Evolutionary conservation across 345 rosid genomes (phyloP).

Genomic region (Arabidopsis suecica): DNA sequence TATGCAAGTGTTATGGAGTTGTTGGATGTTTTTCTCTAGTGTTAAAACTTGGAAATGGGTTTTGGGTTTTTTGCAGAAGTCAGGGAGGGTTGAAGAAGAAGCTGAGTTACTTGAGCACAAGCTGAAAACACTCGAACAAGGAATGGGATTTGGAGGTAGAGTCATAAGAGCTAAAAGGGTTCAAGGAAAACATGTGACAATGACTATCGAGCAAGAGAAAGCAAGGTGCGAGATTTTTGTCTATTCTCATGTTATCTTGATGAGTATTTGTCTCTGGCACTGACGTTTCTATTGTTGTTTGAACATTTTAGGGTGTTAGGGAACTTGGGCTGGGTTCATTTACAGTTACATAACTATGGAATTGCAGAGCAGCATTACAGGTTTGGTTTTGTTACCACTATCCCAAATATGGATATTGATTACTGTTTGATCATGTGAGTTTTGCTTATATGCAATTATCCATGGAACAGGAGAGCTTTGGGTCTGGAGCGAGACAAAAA

Average conservation of each 20-base stretch:
- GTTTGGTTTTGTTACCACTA: conserved; percentile 37
- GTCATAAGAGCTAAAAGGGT: conserved; percentile 63
- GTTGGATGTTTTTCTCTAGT: neutral
- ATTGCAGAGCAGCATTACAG: conserved; percentile 80
- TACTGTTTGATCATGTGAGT: neutral
- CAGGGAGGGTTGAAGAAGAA: conserved; percentile 84
- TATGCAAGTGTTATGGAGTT: neutral
- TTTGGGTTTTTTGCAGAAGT: conserved; percentile 55
- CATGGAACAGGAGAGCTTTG: conserved; percentile 61
- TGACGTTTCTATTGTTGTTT: neutral
- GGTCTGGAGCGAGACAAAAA: conserved; percentile 67
- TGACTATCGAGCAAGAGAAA: conserved; percentile 73
- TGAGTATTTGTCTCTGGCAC: neutral
- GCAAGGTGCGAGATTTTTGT: conserved; percentile 52
- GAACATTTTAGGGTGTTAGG: conserved; percentile 64
- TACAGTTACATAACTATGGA: conserved; percentile 73
- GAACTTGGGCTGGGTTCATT: conserved; percentile 88
- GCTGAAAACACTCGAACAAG: conserved; percentile 66
- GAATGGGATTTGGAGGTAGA: conserved; percentile 57
- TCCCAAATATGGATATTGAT: neutral
- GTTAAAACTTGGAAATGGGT: neutral
- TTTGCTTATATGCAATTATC: neutral
- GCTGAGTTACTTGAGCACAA: conserved; percentile 72
- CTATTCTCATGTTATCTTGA: neutral
- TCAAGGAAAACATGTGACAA: conserved; percentile 73